phyloP scores from a whole-genome alignment of 2,329 filamentous ascomycete species.

The Colletotrichum gigasporum region DNA sequence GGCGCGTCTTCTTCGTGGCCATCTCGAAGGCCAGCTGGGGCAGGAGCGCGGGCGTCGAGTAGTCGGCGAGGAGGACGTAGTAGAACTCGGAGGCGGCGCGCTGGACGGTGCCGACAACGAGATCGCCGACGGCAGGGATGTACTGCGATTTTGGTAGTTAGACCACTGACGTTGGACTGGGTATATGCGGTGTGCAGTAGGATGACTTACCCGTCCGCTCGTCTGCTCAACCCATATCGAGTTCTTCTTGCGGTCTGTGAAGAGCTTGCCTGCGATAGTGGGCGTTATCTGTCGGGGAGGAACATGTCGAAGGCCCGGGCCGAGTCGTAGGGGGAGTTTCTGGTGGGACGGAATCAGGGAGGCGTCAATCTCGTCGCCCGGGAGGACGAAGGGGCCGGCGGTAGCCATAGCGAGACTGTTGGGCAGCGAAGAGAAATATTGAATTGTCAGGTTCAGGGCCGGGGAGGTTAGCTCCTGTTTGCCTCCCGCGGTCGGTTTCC shows the following conservation, averaged over 20 bases:
- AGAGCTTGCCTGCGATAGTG: constrained; percentile 73
- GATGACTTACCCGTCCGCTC: constrained; percentile 68
- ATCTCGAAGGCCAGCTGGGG: constrained; percentile 93
- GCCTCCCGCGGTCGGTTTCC: not conserved
- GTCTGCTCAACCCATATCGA: constrained; percentile 80
- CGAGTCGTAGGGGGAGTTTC: constrained; percentile 79
- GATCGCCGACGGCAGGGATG: constrained; percentile 79
- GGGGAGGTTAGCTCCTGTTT: not conserved
- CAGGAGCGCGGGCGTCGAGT: constrained; percentile 73
- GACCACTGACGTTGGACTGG: constrained; percentile 35
- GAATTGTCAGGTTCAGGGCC: not conserved
- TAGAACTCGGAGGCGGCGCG: constrained; percentile 81
- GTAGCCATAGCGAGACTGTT: constrained; percentile 59
- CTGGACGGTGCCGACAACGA: constrained; percentile 87
- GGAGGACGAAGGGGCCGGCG: constrained; percentile 75
- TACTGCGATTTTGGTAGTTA: constrained; percentile 65
- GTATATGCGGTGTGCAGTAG: not conserved
- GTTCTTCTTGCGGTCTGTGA: constrained; percentile 77
- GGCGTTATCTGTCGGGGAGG: constrained; percentile 78
- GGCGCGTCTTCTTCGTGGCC: constrained; percentile 90
- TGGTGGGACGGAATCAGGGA: constrained; percentile 73
- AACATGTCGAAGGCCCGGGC: constrained; percentile 84
- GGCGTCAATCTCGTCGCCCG: constrained; percentile 79
- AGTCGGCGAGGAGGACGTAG: constrained; percentile 78
- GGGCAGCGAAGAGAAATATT: not conserved